Base-by-base conservation (phyloP, 1,284 basidiomycete genomes). In the Ustilago xerochloae region DNA sequence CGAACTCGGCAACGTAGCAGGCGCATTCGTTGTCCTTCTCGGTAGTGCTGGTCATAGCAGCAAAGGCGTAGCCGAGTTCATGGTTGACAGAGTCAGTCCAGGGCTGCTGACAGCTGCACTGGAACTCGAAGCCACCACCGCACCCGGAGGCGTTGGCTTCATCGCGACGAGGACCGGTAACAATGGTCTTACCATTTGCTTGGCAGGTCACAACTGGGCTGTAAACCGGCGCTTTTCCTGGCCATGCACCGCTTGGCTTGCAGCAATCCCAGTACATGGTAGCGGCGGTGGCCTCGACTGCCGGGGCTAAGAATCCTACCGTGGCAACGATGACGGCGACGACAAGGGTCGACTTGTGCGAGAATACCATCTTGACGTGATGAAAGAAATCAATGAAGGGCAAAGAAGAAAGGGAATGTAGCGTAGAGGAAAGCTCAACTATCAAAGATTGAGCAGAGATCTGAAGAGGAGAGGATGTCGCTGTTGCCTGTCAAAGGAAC, bases 251-350 rank as follows among this genome's bases (percentile, higher is more conserved):
- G 2, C 12, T 16, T 26, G 52, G 59, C 24, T 66, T 66, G 32
- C 69, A 72, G 45, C 69, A 72, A 52, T 72, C 69, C 30, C 30
- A 63, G 49, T 72, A 72, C 69, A 72, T 72, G 8, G 69, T 72
- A 4, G 68, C 68, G 13, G 43, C 54, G 12, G 52, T 66, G 16
- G 63, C 41, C 24, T 49, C 28, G 4, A 58, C 63, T 45, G 24
- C 38, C 41, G 63, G 63, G 1, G 63, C 54, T 26, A 61, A 58
- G 33, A 55, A 26, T 30, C 45, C 59, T 18, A 56, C 9, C 35
- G 46, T 51, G 12, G 59, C 46, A 3, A 36, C 52, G 30, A 56
- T 24, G 41, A 60, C 32, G 20, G 52, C 52, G 61, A 69, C 16
- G 57, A 60, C 20, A 41, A 69, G 30, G 43, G 43, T 56, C 43